These are phyloP conservation scores for Zizania palustris DNA, from an alignment of 202 grass and related monocot species.

Conservation along the genomic window DNA sequence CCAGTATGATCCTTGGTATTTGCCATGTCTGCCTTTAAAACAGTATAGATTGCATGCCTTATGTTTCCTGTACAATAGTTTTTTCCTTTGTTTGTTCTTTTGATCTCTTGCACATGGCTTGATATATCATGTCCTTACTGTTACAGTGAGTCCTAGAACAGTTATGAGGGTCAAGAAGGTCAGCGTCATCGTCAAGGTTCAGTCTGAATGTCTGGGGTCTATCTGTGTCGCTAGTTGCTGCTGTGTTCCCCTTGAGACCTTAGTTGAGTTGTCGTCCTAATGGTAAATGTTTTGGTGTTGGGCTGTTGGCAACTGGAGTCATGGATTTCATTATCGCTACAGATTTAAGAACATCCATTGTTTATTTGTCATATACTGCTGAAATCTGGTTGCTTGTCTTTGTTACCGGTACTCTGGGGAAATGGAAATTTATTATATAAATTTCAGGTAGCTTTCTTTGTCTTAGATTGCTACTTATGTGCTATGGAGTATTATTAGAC, in stretches of 20 bases:
- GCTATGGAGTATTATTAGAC: slow-evolving; percentile 32
- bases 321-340: slow-evolving; percentile 40
- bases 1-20: slow-evolving; percentile 24
- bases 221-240: slow-evolving; percentile 66
- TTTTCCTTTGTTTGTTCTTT: slow-evolving; percentile 37
- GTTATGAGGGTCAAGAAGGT: slow-evolving; percentile 89
- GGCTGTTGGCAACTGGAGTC: slow-evolving; percentile 55
- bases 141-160: slow-evolving; percentile 95
- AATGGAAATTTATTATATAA: slow-evolving; percentile 43
- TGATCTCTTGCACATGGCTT: slow-evolving; percentile 60
- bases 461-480: slow-evolving; percentile 51
- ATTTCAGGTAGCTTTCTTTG: slow-evolving; percentile 45
- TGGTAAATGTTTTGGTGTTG: slow-evolving; percentile 54
- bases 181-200: slow-evolving; percentile 79
- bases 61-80: slow-evolving; percentile 15
- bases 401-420: slow-evolving; percentile 45
- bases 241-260: slow-evolving; percentile 53
- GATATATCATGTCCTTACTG: slow-evolving; percentile 74
- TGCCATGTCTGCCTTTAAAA: slow-evolving; percentile 8
- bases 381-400: slow-evolving; percentile 45
- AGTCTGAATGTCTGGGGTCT: slow-evolving; percentile 75
- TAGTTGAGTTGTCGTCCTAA: slow-evolving; percentile 57
- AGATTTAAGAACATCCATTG: slow-evolving; percentile 49
- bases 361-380: slow-evolving; percentile 42
- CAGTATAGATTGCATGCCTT: slow-evolving; percentile 19